A percentile compares a stretch with the other conserved stretches of the same genome.
These are phyloP conservation scores for Peziza echinospora DNA, from an alignment of 495 filamentous ascomycete genomes.

Conservation along the genomic window DNA sequence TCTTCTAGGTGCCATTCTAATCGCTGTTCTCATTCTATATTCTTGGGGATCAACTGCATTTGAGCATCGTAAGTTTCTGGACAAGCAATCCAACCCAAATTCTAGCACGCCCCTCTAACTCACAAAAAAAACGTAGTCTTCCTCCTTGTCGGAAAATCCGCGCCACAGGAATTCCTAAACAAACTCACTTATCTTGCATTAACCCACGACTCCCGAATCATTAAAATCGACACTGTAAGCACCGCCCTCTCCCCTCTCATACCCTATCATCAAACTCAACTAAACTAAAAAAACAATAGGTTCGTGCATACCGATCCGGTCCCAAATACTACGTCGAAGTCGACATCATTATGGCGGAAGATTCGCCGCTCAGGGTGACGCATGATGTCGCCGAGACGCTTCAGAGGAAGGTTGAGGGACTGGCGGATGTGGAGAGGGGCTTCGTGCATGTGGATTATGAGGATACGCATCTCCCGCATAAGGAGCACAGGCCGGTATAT, in stretches of 20 bases:
- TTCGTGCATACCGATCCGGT: slow-evolving; percentile 77
- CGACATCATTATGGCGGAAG: slow-evolving; percentile 65
- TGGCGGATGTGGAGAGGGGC: slow-evolving; percentile 80
- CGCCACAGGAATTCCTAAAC: slow-evolving; percentile 67
- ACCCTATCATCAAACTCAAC: too few relatives aligned
- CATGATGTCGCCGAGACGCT: slow-evolving; percentile 89
- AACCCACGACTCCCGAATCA: slow-evolving; percentile 66
- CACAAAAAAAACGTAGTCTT: too few relatives aligned
- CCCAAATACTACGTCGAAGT: slow-evolving; percentile 80
- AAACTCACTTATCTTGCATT: slow-evolving; percentile 92
- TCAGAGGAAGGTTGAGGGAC: slow-evolving; percentile 79
- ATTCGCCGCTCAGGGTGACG: slow-evolving; percentile 45
- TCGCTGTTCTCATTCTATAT: slow-evolving; percentile 50
- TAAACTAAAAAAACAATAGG: too few relatives aligned
- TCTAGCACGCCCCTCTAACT: too few relatives aligned
- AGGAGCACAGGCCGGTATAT: background rate
- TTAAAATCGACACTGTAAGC: slow-evolving; percentile 82
- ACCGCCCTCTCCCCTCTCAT: too few relatives aligned
- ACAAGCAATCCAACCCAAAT: too few relatives aligned
- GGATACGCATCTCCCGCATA: slow-evolving; percentile 70
- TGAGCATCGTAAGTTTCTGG: too few relatives aligned
- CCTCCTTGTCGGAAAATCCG: slow-evolving; percentile 71
- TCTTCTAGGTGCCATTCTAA: slow-evolving; percentile 51
- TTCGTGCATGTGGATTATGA: slow-evolving; percentile 98
- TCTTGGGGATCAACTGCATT: slow-evolving; percentile 78